Evolutionary conservation across 164 flowering plant genomes (phyloP), one percentile per base, ranked within the genome.

Genomic region (Annona squamosa): DNA sequence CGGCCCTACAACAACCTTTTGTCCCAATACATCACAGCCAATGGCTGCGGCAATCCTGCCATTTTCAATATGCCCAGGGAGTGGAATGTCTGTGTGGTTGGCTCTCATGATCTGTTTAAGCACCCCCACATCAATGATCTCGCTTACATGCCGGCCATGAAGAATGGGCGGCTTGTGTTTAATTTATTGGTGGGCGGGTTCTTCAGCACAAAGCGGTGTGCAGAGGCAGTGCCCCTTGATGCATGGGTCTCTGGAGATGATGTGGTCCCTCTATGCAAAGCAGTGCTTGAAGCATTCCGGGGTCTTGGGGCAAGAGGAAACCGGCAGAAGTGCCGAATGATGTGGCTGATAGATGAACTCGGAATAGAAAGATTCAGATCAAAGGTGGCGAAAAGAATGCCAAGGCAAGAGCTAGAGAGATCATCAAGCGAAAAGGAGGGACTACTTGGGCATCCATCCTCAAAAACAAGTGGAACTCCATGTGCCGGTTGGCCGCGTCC

Each of bases 41-140:
- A 92, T 82, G 86, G 88, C 0, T 86, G 73, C 0, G 99, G 99
- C 46, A 94, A 94, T 81, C 86, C 88, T 1, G 81, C 82, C 48
- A 1, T 92, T 73, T 81, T 91, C 66, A 94, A 94, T 83, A 94
- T 98, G 90, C 97, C 99, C 16, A 85, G 99, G 84, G 92, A 95
- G 79, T 95, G 99, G 99, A 95, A 95, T 80, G 96, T 88, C 63
- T 91, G 96, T 71, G 96, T 95, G 19, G 86, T 95, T 70, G 99
- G 98, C 0, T 81, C 99, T 10, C 98, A 91, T 81, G 99, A 94
- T 84, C 96, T 95, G 0, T 95, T 77, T 71, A 97, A 95, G 85
- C 99, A 95, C 79, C 99, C 99, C 13, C 99, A 95, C 82, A 92
- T 95, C 72, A 95, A 95, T 80, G 99, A 95, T 73, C 94, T 95